Evolutionary conservation across 306 rosid species (phyloP).

Genomic region (Vachellia collinsii): DNA sequence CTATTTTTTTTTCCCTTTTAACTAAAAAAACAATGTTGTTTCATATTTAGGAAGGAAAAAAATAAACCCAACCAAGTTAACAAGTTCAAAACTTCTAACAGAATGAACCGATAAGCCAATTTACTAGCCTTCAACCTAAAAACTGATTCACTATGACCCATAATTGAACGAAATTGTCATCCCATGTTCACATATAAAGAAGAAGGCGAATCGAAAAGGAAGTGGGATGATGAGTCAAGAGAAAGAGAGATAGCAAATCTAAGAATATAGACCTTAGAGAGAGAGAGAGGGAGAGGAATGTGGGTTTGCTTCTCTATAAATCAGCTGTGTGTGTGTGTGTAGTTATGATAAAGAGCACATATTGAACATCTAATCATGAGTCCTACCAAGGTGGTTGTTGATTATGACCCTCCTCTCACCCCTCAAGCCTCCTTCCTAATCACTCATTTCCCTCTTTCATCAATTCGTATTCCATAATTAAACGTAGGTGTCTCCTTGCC

Average conservation of each 20-base stretch:
- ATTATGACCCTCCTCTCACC: conserved; percentile 11
- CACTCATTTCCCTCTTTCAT: neutral
- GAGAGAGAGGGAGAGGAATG: neutral
- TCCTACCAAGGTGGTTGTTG: neutral
- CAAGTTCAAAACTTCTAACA: too few species aligned
- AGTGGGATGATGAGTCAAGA: neutral
- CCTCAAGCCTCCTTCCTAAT: neutral
- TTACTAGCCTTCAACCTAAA: too few species aligned
- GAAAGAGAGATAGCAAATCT: neutral
- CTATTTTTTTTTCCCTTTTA: too few species aligned
- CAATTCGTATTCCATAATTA: too few species aligned
- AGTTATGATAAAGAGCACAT: neutral
- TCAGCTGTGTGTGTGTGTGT: neutral
- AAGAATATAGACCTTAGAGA: neutral
- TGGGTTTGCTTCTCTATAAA: neutral
- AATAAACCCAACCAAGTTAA: too few species aligned
- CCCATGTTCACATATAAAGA: too few species aligned
- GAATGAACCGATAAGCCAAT: too few species aligned
- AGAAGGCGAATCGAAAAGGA: neutral
- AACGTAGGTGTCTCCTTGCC: neutral
- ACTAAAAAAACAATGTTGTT: too few species aligned
- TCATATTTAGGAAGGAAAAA: too few species aligned
- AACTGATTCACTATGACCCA: too few species aligned
- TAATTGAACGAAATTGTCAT: too few species aligned
- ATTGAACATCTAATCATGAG: neutral